Evolutionary conservation across 2,329 filamentous ascomycete species (phyloP), one percentile per base, ranked within the genome.

Genomic region (Chaetomiaceae sp.): DNA sequence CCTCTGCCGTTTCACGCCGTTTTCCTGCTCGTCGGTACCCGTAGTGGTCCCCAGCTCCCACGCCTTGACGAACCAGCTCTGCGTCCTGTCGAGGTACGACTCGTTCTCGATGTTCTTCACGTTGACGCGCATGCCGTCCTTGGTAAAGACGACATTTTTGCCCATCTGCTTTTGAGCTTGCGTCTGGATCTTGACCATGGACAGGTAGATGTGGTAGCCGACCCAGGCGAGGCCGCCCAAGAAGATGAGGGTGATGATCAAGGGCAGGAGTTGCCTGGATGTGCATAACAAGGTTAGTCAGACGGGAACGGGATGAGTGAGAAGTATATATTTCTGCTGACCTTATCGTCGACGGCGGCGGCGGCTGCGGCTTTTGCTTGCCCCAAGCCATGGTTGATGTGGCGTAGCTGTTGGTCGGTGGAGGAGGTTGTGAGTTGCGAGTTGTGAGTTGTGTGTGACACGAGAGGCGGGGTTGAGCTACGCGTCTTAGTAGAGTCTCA

Each of bases 71-170:
- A 85, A 69, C 68, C 76, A 81, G 58, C 75, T 81, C 71, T 91
- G 87, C 16, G 86, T 89, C 62, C 74, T 75, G 60, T 90, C 87
- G 61, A 87, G 80, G 64, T 89, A 88, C 42, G 78, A 79, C 70
- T 90, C 87, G 48, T 79, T 77, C 58, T 77, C 76, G 44, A 86
- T 68, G 54, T 88, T 76, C 69, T 84, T 86, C 55, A 91, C 78
- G 43, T 83, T 83, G 39, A 91, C 85, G 54, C 80, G 79, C 54
- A 87, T 70, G 49, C 87, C 87, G 50, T 89, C 86, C 65, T 87
- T 88, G 34, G 83, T 85, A 68, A 89, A 86, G 35, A 82, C 74
- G 50, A 91, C 79, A 65, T 90, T 87, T 70, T 81, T 81, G 66
- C 84, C 82, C 79, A 90, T 86, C 63, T 81, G 81, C 68, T 85